Conservation (phyloP, 495 filamentous ascomycete genomes). For the Chaetomium fimeti region DNA sequence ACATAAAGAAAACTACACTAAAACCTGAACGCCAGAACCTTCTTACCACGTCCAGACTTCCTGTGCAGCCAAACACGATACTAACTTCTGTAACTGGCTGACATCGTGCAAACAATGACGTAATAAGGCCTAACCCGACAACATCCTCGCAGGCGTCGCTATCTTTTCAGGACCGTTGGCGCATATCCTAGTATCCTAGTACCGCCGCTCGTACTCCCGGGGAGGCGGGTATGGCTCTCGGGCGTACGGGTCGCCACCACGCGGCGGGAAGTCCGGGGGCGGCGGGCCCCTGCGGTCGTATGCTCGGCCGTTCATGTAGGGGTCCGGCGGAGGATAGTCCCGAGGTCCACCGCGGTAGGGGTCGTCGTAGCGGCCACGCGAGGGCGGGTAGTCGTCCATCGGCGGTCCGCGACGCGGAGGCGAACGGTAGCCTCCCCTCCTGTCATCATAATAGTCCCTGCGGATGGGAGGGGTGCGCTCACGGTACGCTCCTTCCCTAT, state of each 20-base stretch:
- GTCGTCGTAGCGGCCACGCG: constrained; percentile 62
- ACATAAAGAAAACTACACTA: too few relatives aligned
- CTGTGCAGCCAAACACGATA: not conserved
- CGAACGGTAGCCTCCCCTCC: constrained; percentile 67
- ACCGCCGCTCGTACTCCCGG: constrained; percentile 50
- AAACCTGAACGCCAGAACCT: not conserved
- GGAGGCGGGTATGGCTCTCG: constrained; percentile 47
- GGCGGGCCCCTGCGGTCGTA: constrained; percentile 55
- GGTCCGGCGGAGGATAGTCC: constrained; percentile 59
- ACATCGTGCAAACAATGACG: too few relatives aligned
- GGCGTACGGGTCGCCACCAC: constrained; percentile 46
- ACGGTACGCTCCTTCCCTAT: constrained; percentile 69
- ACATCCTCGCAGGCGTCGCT: too few relatives aligned
- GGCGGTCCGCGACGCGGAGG: constrained; percentile 68
- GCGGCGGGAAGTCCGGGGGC: constrained; percentile 51
- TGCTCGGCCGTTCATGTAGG: constrained; percentile 62
- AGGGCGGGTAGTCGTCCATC: constrained; percentile 73
- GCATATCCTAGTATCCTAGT: constrained; percentile 29
- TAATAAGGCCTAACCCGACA: too few relatives aligned
- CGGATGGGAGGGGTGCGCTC: constrained; percentile 68
- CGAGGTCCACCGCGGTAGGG: constrained; percentile 53
- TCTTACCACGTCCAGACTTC: not conserved
- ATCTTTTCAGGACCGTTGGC: not conserved
- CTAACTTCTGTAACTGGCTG: too few relatives aligned
- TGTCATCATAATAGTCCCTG: constrained; percentile 81